Conservation (phyloP, 2,329 filamentous ascomycete species). For the Rachicladosporium sp. region DNA sequence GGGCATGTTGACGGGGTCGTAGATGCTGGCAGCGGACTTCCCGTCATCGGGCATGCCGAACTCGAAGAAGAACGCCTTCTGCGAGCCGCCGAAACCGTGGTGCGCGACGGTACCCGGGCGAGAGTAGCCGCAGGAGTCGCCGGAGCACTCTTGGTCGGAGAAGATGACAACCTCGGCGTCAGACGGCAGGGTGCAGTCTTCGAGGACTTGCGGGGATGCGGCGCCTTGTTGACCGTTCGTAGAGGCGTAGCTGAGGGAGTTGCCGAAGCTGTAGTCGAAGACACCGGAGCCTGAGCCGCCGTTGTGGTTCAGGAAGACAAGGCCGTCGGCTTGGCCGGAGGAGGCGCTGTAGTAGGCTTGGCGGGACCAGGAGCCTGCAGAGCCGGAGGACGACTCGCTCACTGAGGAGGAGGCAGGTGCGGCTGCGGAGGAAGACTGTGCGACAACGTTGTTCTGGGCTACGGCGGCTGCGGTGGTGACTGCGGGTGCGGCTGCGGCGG, state of each 20-base stretch:
- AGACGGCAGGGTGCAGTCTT: conserved; percentile 38
- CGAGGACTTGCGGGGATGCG: conserved; percentile 36
- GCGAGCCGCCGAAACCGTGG: conserved; percentile 57
- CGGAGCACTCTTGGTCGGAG: conserved; percentile 37
- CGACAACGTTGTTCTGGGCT: not conserved
- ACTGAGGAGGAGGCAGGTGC: conserved; percentile 4
- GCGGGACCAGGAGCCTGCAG: conserved; percentile 21
- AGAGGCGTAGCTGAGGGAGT: conserved; percentile 45
- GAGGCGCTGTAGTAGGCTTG: conserved; percentile 25
- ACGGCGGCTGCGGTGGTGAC: conserved; percentile 11
- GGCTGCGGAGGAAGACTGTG: conserved; percentile 7
- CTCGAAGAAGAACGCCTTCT: conserved; percentile 62
- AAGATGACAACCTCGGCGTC: conserved; percentile 41
- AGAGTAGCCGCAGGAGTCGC: conserved; percentile 28
- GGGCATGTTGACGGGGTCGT: conserved; percentile 48
- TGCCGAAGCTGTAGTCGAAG: conserved; percentile 43
- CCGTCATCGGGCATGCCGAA: conserved; percentile 59
- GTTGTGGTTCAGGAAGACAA: conserved; percentile 47
- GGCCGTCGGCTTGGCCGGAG: conserved; percentile 33
- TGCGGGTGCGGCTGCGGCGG: conserved; percentile 7
- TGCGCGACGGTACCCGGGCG: conserved; percentile 29
- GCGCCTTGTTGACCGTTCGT: conserved; percentile 35
- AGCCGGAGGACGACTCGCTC: conserved; percentile 9
- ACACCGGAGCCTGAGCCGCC: conserved; percentile 45
- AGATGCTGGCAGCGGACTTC: conserved; percentile 26